Percentiles rank a stretch among this genome's conserved stretches.
Evolutionary conservation across 257 asterid species (phyloP).

Genomic region (Nicotiana paniculata): DNA sequence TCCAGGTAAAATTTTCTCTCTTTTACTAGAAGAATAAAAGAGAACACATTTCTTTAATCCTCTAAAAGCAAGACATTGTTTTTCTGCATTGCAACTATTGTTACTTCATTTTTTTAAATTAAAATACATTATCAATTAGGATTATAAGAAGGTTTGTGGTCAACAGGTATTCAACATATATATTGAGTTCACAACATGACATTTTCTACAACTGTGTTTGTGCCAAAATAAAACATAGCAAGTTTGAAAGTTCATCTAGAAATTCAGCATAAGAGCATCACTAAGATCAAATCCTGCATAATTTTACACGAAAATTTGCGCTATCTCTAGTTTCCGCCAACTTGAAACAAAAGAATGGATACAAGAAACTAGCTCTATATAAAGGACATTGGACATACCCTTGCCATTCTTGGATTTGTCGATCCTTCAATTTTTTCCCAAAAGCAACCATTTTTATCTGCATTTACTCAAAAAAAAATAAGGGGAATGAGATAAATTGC

Average conservation of each 20-base stretch:
- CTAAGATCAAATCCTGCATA: not conserved
- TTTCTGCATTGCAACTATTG: not conserved
- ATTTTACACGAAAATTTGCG: not conserved
- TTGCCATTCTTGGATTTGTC: constrained; percentile 8
- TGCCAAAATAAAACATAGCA: not conserved
- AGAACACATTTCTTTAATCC: not conserved
- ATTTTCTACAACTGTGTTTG: not conserved
- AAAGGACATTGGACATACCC: not conserved
- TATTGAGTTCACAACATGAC: not conserved
- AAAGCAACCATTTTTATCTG: constrained; percentile 6
- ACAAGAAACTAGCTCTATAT: not conserved
- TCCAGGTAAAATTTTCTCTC: not conserved
- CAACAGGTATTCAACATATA: not conserved
- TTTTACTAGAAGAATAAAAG: not conserved
- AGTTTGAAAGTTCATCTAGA: not conserved
- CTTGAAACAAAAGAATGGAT: not conserved
- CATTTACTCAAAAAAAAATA: not conserved
- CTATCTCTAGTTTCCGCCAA: not conserved
- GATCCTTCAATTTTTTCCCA: constrained; percentile 8
- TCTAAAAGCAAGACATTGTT: not conserved
- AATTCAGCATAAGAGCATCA: not conserved
- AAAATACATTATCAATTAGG: not conserved
- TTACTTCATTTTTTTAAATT: not conserved
- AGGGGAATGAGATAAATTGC: not conserved
- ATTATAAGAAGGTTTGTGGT: not conserved